A percentile compares a stretch with the other conserved stretches of the same genome.
Conservation (phyloP, 768 basidiomycete genomes). For the Calocybe cyanea region DNA sequence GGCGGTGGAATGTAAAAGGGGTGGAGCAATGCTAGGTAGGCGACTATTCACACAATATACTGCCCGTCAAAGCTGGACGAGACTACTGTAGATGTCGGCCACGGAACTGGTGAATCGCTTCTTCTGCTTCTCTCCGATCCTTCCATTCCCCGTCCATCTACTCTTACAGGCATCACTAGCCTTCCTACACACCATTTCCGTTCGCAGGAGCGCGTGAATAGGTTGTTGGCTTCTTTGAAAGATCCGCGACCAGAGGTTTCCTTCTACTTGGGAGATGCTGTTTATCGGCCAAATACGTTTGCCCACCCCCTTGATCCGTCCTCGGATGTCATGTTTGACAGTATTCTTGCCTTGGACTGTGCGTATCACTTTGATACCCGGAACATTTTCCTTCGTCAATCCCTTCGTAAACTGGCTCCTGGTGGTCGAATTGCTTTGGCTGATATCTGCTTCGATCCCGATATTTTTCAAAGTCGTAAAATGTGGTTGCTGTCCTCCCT, state of each 20-base stretch:
- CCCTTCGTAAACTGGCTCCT: slow-evolving; percentile 38
- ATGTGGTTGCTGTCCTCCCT: slow-evolving; percentile 26
- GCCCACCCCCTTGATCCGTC: slow-evolving; percentile 44
- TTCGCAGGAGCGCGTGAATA: slow-evolving; percentile 36
- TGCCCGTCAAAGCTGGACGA: too few species aligned
- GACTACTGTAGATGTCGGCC: slow-evolving; percentile 51
- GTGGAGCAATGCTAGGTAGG: slow-evolving; percentile 52
- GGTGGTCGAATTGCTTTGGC: slow-evolving; percentile 57
- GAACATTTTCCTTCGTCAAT: slow-evolving; percentile 46
- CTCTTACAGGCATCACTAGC: slow-evolving; percentile 56
- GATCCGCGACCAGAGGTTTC: slow-evolving; percentile 27
- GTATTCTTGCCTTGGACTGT: slow-evolving; percentile 61
- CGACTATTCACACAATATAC: slow-evolving; percentile 1
- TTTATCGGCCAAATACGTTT: slow-evolving; percentile 26
- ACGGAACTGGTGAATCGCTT: slow-evolving; percentile 66
- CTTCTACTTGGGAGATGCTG: slow-evolving; percentile 49
- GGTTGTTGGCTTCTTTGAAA: slow-evolving; percentile 18
- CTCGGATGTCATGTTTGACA: slow-evolving; percentile 32
- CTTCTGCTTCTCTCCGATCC: slow-evolving; percentile 47
- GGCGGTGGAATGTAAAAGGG: slow-evolving; percentile 34
- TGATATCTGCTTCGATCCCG: slow-evolving; percentile 51
- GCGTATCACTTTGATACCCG: slow-evolving; percentile 66
- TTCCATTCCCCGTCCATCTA: slow-evolving; percentile 40
- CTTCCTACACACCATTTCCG: slow-evolving; percentile 45
- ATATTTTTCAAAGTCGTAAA: slow-evolving; percentile 19